Base-by-base conservation (phyloP, 1,284 basidiomycete species). In the Irpex rosettiformis region DNA sequence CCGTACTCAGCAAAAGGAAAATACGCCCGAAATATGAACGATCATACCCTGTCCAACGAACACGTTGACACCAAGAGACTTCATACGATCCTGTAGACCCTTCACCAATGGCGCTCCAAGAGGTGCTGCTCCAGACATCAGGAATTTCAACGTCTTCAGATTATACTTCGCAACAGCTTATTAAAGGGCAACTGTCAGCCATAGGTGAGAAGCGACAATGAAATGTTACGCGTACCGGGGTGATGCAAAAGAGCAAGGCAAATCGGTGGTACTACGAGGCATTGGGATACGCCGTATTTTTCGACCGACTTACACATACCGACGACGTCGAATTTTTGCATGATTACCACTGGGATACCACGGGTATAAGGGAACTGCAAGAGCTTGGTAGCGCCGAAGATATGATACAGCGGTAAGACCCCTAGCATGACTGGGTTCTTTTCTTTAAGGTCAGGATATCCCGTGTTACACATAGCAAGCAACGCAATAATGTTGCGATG, bases 71-170 rank as follows among this genome's bases (percentile, higher is more conserved):
- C 79, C 79, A 2, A 72, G 62, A 3, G 65, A 68, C 21, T 64
- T 67, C n/a, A 86, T 65, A n/a, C 79, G 73, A 4, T 72, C 70
- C 52, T 67, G 67, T 0, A 82, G 70, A 21, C 77, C 71, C 72
- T 79, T 71, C 10, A 84, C 81, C 11, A 94, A 77, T 7, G 83
- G 79, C 0, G 76, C 75, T 1, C 89, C 85, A 4, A 95, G 78
- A 0, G 94, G 93, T 1, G 95, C 95, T 0, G 93, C 95, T 4
- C 92, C 94, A 1, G 85, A 90, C 64, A 86, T 79, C 52, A 94
- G 66, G 4, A 81, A 72, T 24, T 77, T 72, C 11, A 96, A 69
- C 1, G 81, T 81, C 3, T 78, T 81, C 54, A 95, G 62, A 66
- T 94, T 80, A 70, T 89, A 89, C 70, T 89, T 81, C 51, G 84